These are phyloP conservation scores for Backusella tuberculispora DNA, from an alignment of 192 early-diverging fungal species.

Conservation along the genomic window DNA sequence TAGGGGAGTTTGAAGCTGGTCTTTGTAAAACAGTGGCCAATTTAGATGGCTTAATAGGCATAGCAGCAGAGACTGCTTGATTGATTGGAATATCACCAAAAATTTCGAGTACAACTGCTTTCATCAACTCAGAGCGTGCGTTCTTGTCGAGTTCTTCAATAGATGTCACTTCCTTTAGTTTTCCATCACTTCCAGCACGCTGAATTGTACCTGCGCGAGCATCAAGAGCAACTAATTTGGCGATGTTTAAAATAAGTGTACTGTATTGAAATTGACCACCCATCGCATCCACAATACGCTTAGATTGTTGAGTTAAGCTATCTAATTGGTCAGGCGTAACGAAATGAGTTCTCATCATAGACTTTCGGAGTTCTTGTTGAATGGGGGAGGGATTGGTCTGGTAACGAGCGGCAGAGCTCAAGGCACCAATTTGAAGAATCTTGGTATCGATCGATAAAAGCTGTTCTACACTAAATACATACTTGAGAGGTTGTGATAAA, in stretches of 20 bases:
- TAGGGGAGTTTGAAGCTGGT: neutral
- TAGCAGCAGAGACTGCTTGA: slow-evolving; percentile 27
- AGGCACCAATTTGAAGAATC: slow-evolving; percentile 27
- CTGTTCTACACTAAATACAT: slow-evolving; percentile 3
- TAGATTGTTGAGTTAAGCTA: neutral
- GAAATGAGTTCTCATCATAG: slow-evolving; percentile 5
- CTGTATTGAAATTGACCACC: slow-evolving; percentile 21
- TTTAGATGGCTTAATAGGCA: slow-evolving; percentile 29
- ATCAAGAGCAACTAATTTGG: slow-evolving; percentile 10
- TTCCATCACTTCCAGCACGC: neutral
- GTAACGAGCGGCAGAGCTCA: slow-evolving; percentile 15
- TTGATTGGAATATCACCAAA: slow-evolving; percentile 33
- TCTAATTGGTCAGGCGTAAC: slow-evolving; percentile 18
- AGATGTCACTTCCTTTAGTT: neutral
- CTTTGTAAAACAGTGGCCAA: slow-evolving; percentile 12
- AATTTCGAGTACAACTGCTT: slow-evolving; percentile 26
- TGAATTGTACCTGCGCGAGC: slow-evolving; percentile 16
- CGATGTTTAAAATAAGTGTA: slow-evolving; percentile 19
- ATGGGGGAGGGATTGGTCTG: neutral
- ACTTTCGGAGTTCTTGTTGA: neutral
- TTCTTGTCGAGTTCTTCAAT: neutral
- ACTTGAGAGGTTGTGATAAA: slow-evolving; percentile 14
- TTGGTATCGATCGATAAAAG: neutral
- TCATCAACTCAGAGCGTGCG: slow-evolving; percentile 4
- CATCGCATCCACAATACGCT: neutral